Percentiles rank a stretch among this genome's conserved stretches.
Conservation (phyloP, 768 basidiomycete genomes). For the Pleurotus citrinopileatus region DNA sequence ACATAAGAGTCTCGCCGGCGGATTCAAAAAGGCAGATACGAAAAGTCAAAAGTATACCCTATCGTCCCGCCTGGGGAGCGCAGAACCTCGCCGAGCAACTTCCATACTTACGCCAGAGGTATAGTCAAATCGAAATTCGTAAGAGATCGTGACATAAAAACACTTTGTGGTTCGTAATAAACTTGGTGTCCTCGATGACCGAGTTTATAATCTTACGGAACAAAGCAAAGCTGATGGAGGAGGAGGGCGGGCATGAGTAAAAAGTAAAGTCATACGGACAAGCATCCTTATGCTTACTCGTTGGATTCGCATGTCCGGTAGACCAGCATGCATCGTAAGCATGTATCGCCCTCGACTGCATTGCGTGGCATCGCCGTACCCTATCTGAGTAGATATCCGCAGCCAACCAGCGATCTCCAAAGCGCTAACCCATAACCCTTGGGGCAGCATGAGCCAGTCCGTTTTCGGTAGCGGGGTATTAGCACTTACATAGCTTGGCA, state of each 20-base stretch:
- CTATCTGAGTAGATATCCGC: neutral
- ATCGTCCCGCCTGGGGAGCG: too few relatives aligned
- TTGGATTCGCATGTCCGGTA: neutral
- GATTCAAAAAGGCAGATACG: too few relatives aligned
- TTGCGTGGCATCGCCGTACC: neutral
- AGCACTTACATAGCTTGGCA: too few relatives aligned
- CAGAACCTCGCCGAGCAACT: too few relatives aligned
- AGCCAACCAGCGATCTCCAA: neutral
- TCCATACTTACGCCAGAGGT: too few relatives aligned
- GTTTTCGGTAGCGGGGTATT: neutral
- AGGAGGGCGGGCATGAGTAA: too few relatives aligned
- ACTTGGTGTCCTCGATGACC: neutral
- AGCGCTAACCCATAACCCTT: constrained; percentile 4
- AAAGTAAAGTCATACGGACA: too few relatives aligned
- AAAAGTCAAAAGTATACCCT: too few relatives aligned
- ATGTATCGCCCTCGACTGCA: neutral
- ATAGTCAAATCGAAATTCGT: too few relatives aligned
- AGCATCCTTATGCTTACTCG: too few relatives aligned
- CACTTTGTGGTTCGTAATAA: neutral
- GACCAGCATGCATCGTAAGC: neutral
- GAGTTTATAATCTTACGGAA: neutral
- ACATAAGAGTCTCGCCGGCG: too few relatives aligned
- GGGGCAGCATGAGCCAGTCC: constrained; percentile 4
- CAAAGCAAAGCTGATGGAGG: neutral
- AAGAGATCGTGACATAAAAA: neutral